Base-by-base conservation (phyloP, 306 rosid species). In the Echinosophora koreensis region DNA sequence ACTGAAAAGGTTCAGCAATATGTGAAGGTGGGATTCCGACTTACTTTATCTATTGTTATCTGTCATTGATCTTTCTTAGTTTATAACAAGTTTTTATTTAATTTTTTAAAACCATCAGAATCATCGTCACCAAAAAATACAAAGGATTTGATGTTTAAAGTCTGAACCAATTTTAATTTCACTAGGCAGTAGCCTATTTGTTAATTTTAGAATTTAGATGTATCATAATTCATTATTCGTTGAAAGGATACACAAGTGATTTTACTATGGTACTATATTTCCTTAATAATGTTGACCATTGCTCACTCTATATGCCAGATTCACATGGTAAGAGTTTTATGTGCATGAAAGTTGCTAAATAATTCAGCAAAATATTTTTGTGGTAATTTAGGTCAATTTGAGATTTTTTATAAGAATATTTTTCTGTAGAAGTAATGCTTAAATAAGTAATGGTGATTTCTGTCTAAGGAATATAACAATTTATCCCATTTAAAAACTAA, bases 1-100 rank as follows among this genome's bases (percentile, higher is more conserved):
- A 87, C 93, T 16, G 98, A 95, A 89, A 95, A 95, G 90, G 87
- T 92, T 86, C 97, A 95, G 90, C 98, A 88, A 84, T 88, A 85
- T 77, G 91, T 92, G n/a, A 92, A 85, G 94, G 99, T 92, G 81
- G 71, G 83, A 76, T 71, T 52, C 6, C 17, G 70, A 64, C 65
- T 14, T 73, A 7, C 12, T 63, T 73, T 71, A 54, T 74, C 66
- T 64, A 8, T 16, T 56, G 30, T 54, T 73, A 56, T 32, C 51
- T 42, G 32, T 76, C 22, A 30, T 68, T 41, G 44, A 46, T 80
- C 41, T 67, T n/a, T 27, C 32, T 54, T 54, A 42, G 37, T 59
- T 64, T 64, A 57, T 46, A 41, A 27, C 76, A 66, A 11, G 50
- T 14, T 34, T 69, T 56, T 71, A 16, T 52, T 41, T 71, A 16